Conservation (phyloP, 176 grass and related monocot genomes). For the Oryza meyeriana region DNA sequence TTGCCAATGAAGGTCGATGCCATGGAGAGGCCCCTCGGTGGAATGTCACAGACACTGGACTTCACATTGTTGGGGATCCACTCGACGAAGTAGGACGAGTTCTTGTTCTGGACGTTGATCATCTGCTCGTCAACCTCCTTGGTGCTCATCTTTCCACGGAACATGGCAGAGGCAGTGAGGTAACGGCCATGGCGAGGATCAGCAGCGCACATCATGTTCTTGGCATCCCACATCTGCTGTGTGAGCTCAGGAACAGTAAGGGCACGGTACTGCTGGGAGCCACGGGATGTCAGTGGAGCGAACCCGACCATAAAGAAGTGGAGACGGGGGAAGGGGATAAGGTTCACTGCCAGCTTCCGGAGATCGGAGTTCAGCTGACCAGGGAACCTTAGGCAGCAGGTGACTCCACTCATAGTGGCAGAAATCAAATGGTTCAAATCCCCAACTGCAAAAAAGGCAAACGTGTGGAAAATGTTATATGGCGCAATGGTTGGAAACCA, state of each 20-base stretch:
- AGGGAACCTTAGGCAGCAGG: conserved; percentile 81
- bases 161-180: conserved; percentile 86
- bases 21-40: conserved; percentile 78
- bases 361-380: conserved; percentile 77
- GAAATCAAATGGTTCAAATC: conserved; percentile 89
- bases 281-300: conserved; percentile 65
- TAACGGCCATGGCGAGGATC: conserved; percentile 88
- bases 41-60: conserved; percentile 86
- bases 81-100: conserved; percentile 77
- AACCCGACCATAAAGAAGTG: conserved; percentile 90
- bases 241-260: conserved; percentile 84
- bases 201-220: conserved; percentile 94
- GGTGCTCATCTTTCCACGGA: conserved; percentile 91
- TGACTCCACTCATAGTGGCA: conserved; percentile 84
- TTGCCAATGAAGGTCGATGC: conserved; percentile 76
- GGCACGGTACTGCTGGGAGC: conserved; percentile 82
- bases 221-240: conserved; percentile 89
- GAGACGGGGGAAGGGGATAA: conserved; percentile 78
- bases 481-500: not conserved
- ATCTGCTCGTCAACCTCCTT: conserved; percentile 89
- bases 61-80: conserved; percentile 95
- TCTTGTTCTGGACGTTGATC: conserved; percentile 95
- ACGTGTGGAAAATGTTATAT: not conserved
- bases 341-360: conserved; percentile 70
- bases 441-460: conserved; percentile 59